Percentiles rank a stretch among this genome's conserved stretches.
Evolutionary conservation across 768 basidiomycete species (phyloP).

Genomic region (Lentinula edodes): DNA sequence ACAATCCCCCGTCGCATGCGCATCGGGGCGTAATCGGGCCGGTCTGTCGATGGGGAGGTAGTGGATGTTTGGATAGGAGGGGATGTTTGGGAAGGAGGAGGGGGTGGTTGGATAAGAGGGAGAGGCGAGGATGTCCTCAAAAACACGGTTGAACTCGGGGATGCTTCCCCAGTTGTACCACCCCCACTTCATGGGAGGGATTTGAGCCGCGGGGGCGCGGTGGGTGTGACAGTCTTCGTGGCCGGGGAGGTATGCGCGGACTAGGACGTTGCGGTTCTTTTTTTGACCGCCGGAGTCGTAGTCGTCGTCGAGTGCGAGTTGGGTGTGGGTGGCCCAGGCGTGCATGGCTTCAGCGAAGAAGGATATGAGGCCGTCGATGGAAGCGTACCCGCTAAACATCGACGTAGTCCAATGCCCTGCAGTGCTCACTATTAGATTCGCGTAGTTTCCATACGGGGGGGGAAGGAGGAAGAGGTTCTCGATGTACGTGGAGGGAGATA

Average conservation of each 20-base stretch:
- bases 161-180: slow-evolving; percentile 70
- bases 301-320: too few species aligned
- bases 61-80: slow-evolving; percentile 51
- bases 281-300: slow-evolving; percentile 19
- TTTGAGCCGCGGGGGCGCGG: slow-evolving; percentile 32
- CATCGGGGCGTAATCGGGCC: slow-evolving; percentile 57
- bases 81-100: too few species aligned
- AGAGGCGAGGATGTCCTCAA: too few species aligned
- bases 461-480: slow-evolving; percentile 36
- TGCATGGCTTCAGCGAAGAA: slow-evolving; percentile 57
- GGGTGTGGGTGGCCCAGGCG: slow-evolving; percentile 48
- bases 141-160: slow-evolving; percentile 47
- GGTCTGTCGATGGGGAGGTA: slow-evolving; percentile 60
- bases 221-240: slow-evolving; percentile 1
- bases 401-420: slow-evolving; percentile 68
- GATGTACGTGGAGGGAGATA: slow-evolving; percentile 50
- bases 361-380: slow-evolving; percentile 43
- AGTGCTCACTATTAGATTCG: slow-evolving; percentile 58
- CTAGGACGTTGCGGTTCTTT: neutral
- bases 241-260: neutral
- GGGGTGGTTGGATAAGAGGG: too few species aligned
- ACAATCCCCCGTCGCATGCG: slow-evolving; percentile 43
- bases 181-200: slow-evolving; percentile 36
- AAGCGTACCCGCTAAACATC: slow-evolving; percentile 38
- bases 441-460: slow-evolving; percentile 47